Conservation (phyloP, 805 yeast genomes). For the Wickerhamomyces alni region DNA sequence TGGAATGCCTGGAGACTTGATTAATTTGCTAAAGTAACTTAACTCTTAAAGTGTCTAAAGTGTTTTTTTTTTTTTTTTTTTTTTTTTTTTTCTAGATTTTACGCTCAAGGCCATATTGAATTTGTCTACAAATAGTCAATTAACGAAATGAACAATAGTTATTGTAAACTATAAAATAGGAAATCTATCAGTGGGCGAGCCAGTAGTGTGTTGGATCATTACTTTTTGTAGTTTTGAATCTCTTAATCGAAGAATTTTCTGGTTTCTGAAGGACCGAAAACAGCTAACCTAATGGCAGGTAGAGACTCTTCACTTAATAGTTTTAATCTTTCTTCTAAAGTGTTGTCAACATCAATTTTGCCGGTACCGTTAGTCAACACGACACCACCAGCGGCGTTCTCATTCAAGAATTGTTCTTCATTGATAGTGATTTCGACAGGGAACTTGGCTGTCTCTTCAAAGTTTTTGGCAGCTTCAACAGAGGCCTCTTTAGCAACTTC, state of each 20-base stretch:
- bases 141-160: not conserved
- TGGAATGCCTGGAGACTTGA: no score
- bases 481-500: slow-evolving; percentile 52
- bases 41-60: no score
- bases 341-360: slow-evolving; percentile 85
- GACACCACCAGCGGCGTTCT: slow-evolving; percentile 80
- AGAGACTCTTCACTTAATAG: slow-evolving; percentile 77
- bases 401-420: slow-evolving; percentile 51
- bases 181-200: no score
- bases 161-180: not conserved
- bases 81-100: not conserved
- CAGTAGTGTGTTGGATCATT: no score
- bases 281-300: slow-evolving; percentile 87
- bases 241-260: slow-evolving; percentile 85
- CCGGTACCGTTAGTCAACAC: slow-evolving; percentile 64
- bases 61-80: no score
- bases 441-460: slow-evolving; percentile 55
- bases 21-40: no score
- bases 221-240: no score
- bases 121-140: no score
- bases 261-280: slow-evolving; percentile 78
- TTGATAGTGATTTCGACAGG: slow-evolving; percentile 50
- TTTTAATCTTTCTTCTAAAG: slow-evolving; percentile 89
- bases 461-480: slow-evolving; percentile 55
- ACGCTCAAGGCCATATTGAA: no score